Evolutionary conservation across 2,329 filamentous ascomycete genomes (phyloP), one percentile per base, ranked within the genome.

Genomic region (Cordyceps cicadae): DNA sequence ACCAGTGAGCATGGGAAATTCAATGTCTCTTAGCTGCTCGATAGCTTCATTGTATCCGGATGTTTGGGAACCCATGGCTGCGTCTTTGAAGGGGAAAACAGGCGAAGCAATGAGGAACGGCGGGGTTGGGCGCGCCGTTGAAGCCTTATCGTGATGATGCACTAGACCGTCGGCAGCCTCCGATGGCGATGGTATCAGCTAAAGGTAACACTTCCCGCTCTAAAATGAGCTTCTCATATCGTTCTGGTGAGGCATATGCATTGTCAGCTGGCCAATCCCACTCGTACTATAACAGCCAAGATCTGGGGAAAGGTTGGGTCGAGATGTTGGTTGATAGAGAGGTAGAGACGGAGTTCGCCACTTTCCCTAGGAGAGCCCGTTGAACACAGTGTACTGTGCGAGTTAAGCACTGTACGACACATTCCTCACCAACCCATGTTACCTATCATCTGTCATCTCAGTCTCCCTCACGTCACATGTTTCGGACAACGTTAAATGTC

Each of bases 1-100:
- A 87, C 87, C 86, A 75, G 82, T 76, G 49, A 90, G 77, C 85
- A 89, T 88, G 29, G 87, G 87, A 71, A 85, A 90, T 66, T 90
- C 86, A 39, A 69, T 69, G 17, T 78, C 72, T 63, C 87, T 79
- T 34, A 89, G 76, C 15, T 69, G 69, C 70, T 88, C 85, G 19
- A 90, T 79, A 37, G 74, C 74, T 60, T 71, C 70, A 70, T 88
- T 84, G 70, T 90, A 90, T 64, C 67, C 70, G 64, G 21, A 5
- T 54, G 26, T 46, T 29, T 45, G 15, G 26, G 45, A 37, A 37
- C 63, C 66, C 63, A 64, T 62, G 65, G 15, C 34, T 41, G n/a
- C 14, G 21, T 56, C 17, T 34, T 32, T 7, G 50, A 32, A 9
- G 14, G 24, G n/a, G n/a, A 15, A 14, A 17, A 45, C 12, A 26